A percentile compares a stretch with the other conserved stretches of the same genome.
phyloP scores from a whole-genome alignment of 2,329 filamentous ascomycete species.

The Aspergillus aculeatus region DNA sequence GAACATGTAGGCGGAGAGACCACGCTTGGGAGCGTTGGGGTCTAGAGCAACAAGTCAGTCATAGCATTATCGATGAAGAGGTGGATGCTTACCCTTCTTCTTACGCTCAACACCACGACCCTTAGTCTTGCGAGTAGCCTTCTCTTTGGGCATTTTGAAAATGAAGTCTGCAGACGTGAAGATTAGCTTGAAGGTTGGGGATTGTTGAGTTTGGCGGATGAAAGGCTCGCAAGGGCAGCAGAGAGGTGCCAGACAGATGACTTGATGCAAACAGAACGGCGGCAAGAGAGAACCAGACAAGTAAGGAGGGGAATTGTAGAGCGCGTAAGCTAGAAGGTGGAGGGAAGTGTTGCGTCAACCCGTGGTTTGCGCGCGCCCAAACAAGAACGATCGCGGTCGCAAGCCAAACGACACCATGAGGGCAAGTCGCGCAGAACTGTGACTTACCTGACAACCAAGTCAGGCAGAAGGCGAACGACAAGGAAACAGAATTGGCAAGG shows the following conservation, averaged over 20 bases:
- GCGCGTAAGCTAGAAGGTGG: constrained; percentile 11
- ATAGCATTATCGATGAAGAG: background rate
- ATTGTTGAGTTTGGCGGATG: background rate
- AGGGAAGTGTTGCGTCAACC: constrained; percentile 11
- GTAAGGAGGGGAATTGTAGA: constrained; percentile 5
- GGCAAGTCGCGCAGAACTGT: constrained; percentile 19
- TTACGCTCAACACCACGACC: constrained; percentile 56
- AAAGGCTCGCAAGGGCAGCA: background rate
- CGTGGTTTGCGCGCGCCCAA: constrained; percentile 21
- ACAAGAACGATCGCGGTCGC: constrained; percentile 23
- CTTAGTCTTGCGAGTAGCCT: constrained; percentile 62
- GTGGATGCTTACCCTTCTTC: constrained; percentile 64
- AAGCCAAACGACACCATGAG: constrained; percentile 20
- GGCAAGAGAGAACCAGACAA: constrained; percentile 13
- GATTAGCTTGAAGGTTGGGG: constrained; percentile 10
- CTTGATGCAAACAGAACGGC: constrained; percentile 7
- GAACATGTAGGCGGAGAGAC: constrained; percentile 99
- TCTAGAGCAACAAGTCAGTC: constrained; percentile 55
- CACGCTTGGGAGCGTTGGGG: constrained; percentile 97
- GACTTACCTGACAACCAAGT: constrained; percentile 18
- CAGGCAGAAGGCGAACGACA: constrained; percentile 12
- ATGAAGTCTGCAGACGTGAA: constrained; percentile 19
- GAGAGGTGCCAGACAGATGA: constrained; percentile 8
- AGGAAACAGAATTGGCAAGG: constrained; percentile 12
- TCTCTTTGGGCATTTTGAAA: constrained; percentile 67